Percentiles rank a stretch among this genome's conserved stretches.
Evolutionary conservation across 768 basidiomycete genomes (phyloP).

Genomic region (Suillus weaverae): DNA sequence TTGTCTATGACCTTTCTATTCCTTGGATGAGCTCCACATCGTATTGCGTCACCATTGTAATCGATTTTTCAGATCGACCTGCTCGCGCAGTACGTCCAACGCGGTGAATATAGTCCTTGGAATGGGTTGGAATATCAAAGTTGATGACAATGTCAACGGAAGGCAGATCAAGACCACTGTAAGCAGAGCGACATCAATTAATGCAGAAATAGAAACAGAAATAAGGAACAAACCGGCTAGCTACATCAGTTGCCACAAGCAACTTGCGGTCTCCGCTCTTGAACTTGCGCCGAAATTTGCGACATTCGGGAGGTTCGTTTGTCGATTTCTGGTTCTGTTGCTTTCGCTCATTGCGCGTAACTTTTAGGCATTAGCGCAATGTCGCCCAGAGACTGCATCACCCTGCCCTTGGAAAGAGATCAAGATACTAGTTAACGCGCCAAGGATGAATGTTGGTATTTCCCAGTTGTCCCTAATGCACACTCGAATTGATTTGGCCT

Average conservation of each 20-base stretch:
- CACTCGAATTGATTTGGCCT: neutral
- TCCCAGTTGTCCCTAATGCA: conserved; percentile 10
- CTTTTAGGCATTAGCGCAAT: conserved; percentile 36
- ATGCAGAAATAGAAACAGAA: neutral
- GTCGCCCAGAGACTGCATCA: conserved; percentile 38
- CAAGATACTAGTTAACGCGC: conserved; percentile 83
- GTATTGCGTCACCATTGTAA: conserved; percentile 98
- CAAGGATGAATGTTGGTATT: conserved; percentile 69
- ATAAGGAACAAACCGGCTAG: conserved; percentile 65
- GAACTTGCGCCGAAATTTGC: conserved; percentile 63
- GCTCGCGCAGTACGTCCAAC: conserved; percentile 98
- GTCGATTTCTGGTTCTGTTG: conserved; percentile 1
- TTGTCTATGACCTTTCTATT: conserved; percentile 92
- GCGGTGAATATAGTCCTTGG: conserved; percentile 98
- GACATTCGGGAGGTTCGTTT: conserved; percentile 32
- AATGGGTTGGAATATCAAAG: conserved; percentile 96
- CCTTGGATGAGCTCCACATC: conserved; percentile 96
- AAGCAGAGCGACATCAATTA: neutral
- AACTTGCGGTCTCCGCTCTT: conserved; percentile 91
- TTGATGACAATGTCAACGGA: conserved; percentile 97
- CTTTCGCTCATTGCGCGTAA: conserved; percentile 34
- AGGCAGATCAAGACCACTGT: conserved; percentile 91
- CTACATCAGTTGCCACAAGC: conserved; percentile 95
- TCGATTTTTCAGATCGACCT: conserved; percentile 93
- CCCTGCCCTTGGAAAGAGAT: conserved; percentile 66